Base-by-base conservation (phyloP, 345 rosid genomes). In the Salix koriyanagi region DNA sequence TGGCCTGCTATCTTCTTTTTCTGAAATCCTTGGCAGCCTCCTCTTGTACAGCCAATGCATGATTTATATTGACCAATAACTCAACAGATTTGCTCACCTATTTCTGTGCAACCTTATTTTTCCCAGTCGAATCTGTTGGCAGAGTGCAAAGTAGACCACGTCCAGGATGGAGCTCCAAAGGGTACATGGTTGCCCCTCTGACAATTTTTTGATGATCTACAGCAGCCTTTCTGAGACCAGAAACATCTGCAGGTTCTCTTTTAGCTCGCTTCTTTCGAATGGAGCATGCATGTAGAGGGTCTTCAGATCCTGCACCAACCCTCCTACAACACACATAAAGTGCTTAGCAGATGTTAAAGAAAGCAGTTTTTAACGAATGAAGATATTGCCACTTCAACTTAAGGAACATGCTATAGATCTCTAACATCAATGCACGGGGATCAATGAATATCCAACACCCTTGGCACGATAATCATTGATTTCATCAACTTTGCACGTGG, bases 271-370 rank as follows among this genome's bases (percentile, higher is more conserved):
- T 85, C 85, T 86, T 91, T 75, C 76, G 77, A 50, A 88, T 80
- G 1, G 88, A 83, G 81, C 96, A 92, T 44, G 90, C 81, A 44
- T 79, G 75, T 36, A 88, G 79, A 25, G 94, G 92, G 42, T 86
- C 89, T 70, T 9, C 76, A 60, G 88, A 89, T 74, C 91, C 92
- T 21, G 93, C 90, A 81, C 93, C 94, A 77, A 90, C 92, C 89
- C 90, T 86, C 90, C 97, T 88, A 52, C 26, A 25, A 79, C 73
- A 68, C 54, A 64, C 67, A 76, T 72, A 32, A 21, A 26, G 28
- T 15, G 41, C 19, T 25, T 12, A 25, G 34, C 61, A 41, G 26
- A 70, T 32, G 37, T 54, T 30, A n/a, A 77, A 67, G 68, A 73
- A 64, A 30, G 48, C 19, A 50, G 58, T 39, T 50, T 39, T 71